Percentiles rank a stretch among this genome's conserved stretches.
Conservation (phyloP, 2,329 filamentous ascomycete genomes). For the Cyphellophora attinorum region DNA sequence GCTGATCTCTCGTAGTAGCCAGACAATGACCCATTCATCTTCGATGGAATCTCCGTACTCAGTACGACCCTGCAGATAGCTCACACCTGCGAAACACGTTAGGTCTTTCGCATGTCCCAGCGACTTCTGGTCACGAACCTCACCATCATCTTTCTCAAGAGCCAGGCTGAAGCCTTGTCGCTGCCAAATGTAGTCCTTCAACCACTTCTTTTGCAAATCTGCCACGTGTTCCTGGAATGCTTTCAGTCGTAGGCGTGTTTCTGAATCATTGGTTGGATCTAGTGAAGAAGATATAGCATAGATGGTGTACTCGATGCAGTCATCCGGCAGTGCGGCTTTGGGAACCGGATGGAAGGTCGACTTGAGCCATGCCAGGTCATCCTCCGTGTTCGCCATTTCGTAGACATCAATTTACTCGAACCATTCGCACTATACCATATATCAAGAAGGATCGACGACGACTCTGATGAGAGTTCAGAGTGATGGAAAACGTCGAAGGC, state of each 20-base stretch:
- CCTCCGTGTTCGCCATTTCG: conserved; percentile 27
- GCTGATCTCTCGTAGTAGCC: conserved; percentile 72
- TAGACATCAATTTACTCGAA: neutral
- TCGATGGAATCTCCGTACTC: conserved; percentile 92
- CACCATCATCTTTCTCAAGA: conserved; percentile 51
- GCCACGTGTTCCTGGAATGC: conserved; percentile 60
- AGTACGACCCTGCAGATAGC: conserved; percentile 63
- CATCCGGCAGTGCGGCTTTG: conserved; percentile 61
- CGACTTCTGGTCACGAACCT: conserved; percentile 17
- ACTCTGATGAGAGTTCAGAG: no score
- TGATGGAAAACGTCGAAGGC: no score
- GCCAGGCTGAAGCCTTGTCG: conserved; percentile 69
- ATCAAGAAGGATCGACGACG: no score
- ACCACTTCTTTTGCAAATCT: conserved; percentile 52
- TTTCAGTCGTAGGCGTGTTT: conserved; percentile 58
- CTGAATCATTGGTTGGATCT: conserved; percentile 43
- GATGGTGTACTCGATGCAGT: conserved; percentile 76
- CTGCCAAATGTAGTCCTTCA: conserved; percentile 94
- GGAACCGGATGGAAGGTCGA: conserved; percentile 58
- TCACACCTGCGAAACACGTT: conserved; percentile 29
- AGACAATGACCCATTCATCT: conserved; percentile 96
- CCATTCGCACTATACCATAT: no score
- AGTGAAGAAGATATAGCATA: conserved; percentile 56
- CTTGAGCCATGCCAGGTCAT: conserved; percentile 56
- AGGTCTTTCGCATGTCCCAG: conserved; percentile 12